Percentiles rank a stretch among this genome's conserved stretches.
Conservation (phyloP, 2,329 filamentous ascomycete genomes). For the Metarhizium humberi region DNA sequence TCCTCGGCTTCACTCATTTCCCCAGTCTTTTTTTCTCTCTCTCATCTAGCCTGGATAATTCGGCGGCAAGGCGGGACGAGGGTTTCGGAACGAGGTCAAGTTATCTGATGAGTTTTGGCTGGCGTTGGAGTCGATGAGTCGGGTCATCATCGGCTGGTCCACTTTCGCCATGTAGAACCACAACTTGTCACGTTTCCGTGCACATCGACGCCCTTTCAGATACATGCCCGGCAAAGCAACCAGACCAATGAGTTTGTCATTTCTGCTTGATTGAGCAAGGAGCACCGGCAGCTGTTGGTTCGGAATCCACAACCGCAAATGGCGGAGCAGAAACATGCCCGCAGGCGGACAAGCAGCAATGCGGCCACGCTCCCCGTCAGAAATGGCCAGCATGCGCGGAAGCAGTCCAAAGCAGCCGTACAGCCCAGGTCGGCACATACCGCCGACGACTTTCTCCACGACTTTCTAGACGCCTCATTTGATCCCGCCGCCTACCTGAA, state of each 20-base stretch:
- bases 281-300: background rate
- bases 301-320: slow-evolving; percentile 10
- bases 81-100: background rate
- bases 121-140: background rate
- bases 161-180: background rate
- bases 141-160: slow-evolving; percentile 7
- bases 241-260: too few relatives aligned
- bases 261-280: too few relatives aligned
- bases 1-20: slow-evolving; percentile 35
- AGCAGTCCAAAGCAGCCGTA: slow-evolving; percentile 26
- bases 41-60: background rate
- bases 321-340: slow-evolving; percentile 22
- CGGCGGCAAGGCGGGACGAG: background rate
- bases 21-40: slow-evolving; percentile 1
- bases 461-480: slow-evolving; percentile 69
- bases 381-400: slow-evolving; percentile 29
- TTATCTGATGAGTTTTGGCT: background rate
- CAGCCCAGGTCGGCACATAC: slow-evolving; percentile 52
- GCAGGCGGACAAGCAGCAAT: slow-evolving; percentile 39
- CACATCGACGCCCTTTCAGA: background rate
- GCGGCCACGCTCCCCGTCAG: slow-evolving; percentile 21
- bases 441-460: slow-evolving; percentile 61
- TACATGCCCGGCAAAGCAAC: background rate
- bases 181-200: background rate
- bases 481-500: slow-evolving; percentile 84